A percentile compares a stretch with the other conserved stretches of the same genome.
Evolutionary conservation across 2,329 filamentous ascomycete genomes (phyloP).

Genomic region (Cladobotryum protrusum): DNA sequence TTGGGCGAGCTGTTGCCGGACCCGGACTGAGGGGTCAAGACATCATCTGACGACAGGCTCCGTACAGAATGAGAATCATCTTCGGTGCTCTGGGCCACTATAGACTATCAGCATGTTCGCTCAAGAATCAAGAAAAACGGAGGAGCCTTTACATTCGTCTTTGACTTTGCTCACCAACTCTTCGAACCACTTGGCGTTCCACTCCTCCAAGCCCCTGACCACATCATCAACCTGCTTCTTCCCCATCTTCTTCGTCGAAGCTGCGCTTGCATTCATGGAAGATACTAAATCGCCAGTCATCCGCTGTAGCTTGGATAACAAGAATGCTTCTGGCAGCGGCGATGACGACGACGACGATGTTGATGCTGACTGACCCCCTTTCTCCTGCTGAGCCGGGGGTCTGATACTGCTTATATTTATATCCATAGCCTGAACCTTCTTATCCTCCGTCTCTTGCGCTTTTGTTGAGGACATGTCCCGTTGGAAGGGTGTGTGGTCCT

Average conservation of each 20-base stretch:
- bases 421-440: no score
- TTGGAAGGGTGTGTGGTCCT: no score
- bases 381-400: background rate
- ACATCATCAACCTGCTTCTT: conserved; percentile 16
- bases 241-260: background rate
- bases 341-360: background rate
- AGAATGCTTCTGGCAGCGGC: background rate
- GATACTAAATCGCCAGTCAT: background rate
- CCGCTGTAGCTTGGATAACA: background rate
- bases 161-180: conserved; percentile 12
- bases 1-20: conserved; percentile 1
- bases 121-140: no score
- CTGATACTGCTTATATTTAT: no score
- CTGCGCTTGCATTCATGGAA: no score
- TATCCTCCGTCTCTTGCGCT: no score
- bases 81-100: conserved; percentile 1
- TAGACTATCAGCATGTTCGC: background rate
- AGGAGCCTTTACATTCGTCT: conserved; percentile 7
- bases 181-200: conserved; percentile 10
- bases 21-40: background rate
- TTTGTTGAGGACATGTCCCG: no score
- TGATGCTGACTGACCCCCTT: background rate
- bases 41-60: background rate
- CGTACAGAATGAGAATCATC: background rate
- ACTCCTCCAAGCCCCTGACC: conserved; percentile 11